Percentiles rank a stretch among this genome's conserved stretches.
Evolutionary conservation across 2,329 filamentous ascomycete species (phyloP).

Genomic region (Botrytis byssoidea): DNA sequence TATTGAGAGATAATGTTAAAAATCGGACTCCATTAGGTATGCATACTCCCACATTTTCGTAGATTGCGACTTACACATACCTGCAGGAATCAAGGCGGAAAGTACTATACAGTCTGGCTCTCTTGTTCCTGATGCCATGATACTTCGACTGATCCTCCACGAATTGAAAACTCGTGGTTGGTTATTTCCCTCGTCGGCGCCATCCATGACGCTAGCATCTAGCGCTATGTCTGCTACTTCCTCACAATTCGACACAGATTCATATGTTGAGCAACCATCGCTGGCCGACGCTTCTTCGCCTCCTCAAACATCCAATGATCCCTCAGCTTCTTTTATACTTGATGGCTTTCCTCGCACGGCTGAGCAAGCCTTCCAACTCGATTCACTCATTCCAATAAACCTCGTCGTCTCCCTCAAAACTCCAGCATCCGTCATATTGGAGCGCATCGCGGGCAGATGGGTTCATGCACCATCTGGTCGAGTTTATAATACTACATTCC

Average conservation of each 20-base stretch:
- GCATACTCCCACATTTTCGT: slow-evolving; percentile 26
- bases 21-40: slow-evolving; percentile 80
- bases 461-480: slow-evolving; percentile 88
- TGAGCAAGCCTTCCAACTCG: slow-evolving; percentile 72
- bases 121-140: slow-evolving; percentile 88
- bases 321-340: slow-evolving; percentile 85
- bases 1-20: slow-evolving; percentile 90
- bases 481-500: slow-evolving; percentile 94
- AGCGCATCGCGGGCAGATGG: slow-evolving; percentile 89
- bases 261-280: slow-evolving; percentile 34
- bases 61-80: slow-evolving; percentile 11
- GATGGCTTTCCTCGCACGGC: slow-evolving; percentile 94
- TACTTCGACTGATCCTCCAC: slow-evolving; percentile 87
- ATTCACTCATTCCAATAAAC: slow-evolving; percentile 87
- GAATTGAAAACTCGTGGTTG: slow-evolving; percentile 84
- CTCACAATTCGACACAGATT: slow-evolving; percentile 35
- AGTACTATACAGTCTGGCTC: slow-evolving; percentile 81
- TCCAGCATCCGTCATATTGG: slow-evolving; percentile 80
- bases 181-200: slow-evolving; percentile 56
- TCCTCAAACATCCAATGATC: slow-evolving; percentile 60
- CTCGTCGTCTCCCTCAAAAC: slow-evolving; percentile 85
- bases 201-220: slow-evolving; percentile 35
- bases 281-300: slow-evolving; percentile 41
- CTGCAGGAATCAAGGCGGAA: slow-evolving; percentile 83
- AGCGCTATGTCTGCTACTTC: slow-evolving; percentile 40